A percentile compares a stretch with the other conserved stretches of the same genome.
Evolutionary conservation across 23 red algal species (phyloP).

Genomic region (Chondrus crispus): DNA sequence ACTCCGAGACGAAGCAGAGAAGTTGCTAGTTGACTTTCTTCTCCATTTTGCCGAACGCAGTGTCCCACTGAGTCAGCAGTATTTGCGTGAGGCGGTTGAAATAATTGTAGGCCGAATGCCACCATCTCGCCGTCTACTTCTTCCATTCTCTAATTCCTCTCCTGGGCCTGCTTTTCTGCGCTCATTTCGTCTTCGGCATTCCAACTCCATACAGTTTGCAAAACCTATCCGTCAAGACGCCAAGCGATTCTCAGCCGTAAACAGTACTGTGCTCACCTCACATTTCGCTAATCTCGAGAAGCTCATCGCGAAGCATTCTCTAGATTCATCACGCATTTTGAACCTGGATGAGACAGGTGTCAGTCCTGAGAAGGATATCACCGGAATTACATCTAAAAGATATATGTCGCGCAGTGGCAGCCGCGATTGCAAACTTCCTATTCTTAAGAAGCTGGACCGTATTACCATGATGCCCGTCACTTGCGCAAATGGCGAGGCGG

Average conservation of each 20-base stretch:
- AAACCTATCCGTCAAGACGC: not conserved
- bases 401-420: not conserved
- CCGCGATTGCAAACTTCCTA: not conserved
- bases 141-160: not conserved
- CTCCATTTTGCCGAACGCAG: too few relatives aligned
- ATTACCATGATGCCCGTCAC: constrained; percentile 13
- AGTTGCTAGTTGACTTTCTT: too few relatives aligned
- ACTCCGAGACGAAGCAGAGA: too few relatives aligned
- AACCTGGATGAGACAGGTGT: constrained; percentile 27
- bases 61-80: too few relatives aligned
- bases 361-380: constrained; percentile 10
- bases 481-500: not conserved
- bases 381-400: not conserved
- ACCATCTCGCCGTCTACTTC: not conserved
- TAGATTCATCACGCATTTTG: not conserved
- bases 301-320: not conserved
- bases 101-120: not conserved
- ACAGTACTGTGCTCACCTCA: not conserved
- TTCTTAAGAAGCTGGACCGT: not conserved
- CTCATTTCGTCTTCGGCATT: not conserved
- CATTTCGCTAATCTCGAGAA: not conserved
- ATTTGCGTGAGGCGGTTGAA: not conserved
- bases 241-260: not conserved
- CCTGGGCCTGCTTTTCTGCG: not conserved
- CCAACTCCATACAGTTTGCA: not conserved